Evolutionary conservation across 2,329 filamentous ascomycete genomes (phyloP).

Genomic region (Emericellopsis cladophorae): DNA sequence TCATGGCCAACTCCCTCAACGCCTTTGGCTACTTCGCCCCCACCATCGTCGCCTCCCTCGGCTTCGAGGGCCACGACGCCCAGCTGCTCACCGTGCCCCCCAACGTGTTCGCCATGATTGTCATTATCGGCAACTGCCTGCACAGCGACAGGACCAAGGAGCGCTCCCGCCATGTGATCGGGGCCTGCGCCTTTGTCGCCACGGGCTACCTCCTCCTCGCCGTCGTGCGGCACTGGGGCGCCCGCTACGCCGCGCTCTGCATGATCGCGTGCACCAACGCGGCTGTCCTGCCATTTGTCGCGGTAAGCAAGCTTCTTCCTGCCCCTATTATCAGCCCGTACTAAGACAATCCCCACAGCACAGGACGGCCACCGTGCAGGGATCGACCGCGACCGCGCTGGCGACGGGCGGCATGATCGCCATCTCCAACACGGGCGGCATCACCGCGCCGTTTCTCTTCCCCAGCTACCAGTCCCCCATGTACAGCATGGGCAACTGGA

Average conservation of each 20-base stretch:
- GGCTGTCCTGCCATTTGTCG: constrained; percentile 17
- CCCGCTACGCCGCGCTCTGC: constrained; percentile 16
- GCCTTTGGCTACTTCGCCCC: constrained; percentile 21
- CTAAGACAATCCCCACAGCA: constrained; percentile 7
- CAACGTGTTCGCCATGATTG: constrained; percentile 20
- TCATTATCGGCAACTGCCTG: constrained; percentile 17
- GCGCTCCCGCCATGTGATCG: constrained; percentile 17
- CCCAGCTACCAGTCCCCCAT: constrained; percentile 14
- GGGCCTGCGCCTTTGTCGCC: constrained; percentile 12
- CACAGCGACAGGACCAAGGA: constrained; percentile 17
- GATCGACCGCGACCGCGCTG: constrained; percentile 17
- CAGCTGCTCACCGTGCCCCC: constrained; percentile 22
- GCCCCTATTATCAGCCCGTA: neutral
- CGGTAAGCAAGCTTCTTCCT: constrained; percentile 12
- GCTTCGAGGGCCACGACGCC: constrained; percentile 17
- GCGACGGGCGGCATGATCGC: constrained; percentile 21
- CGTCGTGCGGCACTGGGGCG: constrained; percentile 14
- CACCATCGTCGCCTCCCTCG: constrained; percentile 19
- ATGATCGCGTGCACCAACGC: constrained; percentile 19
- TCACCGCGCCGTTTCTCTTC: constrained; percentile 18
- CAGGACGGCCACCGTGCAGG: constrained; percentile 17
- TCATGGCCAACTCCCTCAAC: constrained; percentile 20
- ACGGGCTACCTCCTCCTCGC: constrained; percentile 16
- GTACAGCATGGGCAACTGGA: constrained; percentile 21
- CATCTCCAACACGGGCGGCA: constrained; percentile 19